Evolutionary conservation across 345 rosid species (phyloP).

Genomic region (Kandelia obovata): DNA sequence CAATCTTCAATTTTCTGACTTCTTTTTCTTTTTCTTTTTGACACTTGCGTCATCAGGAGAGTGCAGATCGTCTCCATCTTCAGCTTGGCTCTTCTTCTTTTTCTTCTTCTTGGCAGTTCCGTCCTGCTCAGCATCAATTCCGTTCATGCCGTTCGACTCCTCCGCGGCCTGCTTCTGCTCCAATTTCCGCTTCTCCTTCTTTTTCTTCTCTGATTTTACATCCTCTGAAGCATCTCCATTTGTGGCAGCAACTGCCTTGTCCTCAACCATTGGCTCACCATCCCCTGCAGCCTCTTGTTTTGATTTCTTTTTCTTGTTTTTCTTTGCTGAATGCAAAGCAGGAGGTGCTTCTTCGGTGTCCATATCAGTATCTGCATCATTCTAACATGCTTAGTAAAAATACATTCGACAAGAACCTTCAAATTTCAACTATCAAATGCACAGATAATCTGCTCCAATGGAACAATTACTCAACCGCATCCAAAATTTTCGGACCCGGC

Average conservation of each 20-base stretch:
- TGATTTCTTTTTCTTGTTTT: conserved; percentile 59
- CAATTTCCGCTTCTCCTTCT: conserved; percentile 46
- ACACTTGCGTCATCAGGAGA: neutral
- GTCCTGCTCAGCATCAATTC: conserved; percentile 5
- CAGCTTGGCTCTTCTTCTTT: conserved; percentile 35
- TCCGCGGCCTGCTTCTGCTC: conserved; percentile 28
- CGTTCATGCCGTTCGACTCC: conserved; percentile 11
- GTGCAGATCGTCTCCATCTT: conserved; percentile 13
- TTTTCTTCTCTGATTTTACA: conserved; percentile 51
- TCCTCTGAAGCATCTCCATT: conserved; percentile 42
- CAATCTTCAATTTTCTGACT: conserved; percentile 15
- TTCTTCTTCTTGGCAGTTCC: conserved; percentile 30
- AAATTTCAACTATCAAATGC: neutral
- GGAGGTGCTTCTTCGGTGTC: conserved; percentile 48
- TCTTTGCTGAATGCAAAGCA: conserved; percentile 46
- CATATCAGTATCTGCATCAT: conserved; percentile 30
- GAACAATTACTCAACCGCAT: too few relatives aligned
- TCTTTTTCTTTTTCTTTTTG: conserved; percentile 28
- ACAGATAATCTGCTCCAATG: too few relatives aligned
- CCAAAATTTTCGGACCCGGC: too few relatives aligned
- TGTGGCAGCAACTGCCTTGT: conserved; percentile 18
- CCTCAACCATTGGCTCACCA: conserved; percentile 37
- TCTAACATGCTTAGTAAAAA: neutral
- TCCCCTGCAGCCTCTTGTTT: conserved; percentile 35
- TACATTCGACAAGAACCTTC: neutral